Evolutionary conservation across 306 rosid genomes (phyloP), one percentile per base, ranked within the genome.

Genomic region (Potentilla sterilis): DNA sequence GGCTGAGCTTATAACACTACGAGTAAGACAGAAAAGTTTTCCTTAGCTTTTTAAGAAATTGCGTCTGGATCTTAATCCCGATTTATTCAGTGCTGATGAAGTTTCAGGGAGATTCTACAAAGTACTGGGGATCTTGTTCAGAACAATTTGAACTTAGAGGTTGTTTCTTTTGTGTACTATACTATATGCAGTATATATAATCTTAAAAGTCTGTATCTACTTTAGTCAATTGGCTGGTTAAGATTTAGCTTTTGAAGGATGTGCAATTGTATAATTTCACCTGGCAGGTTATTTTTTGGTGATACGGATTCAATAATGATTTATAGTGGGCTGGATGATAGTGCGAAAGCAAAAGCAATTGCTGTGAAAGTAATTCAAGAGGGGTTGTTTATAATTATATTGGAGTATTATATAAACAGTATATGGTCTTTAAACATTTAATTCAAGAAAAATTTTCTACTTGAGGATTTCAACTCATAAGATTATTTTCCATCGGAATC

Each of bases 231-330:
- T 84, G 79, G 22, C 64, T 52, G 69, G 10, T 51, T 9, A 72
- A 18, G 77, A 34, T 75, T 65, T 76, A 68, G 57, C 55, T 77
- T 79, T 82, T 75, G 74, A 68, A 64, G 78, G 75, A 57, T 63
- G 69, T 38, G 69, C 46, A n/a, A 18, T 44, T 6, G 12, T 37
- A 35, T 65, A 59, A n/a, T 81, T 81, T 68, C 80, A 59, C 75
- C 67, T 69, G 59, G 70, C 79, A 95, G 99, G 97, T n/a, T 95
- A 61, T 92, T 95, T 61, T 95, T 92, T 72, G 98, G 98, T 4
- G 98, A 95, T 75, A 95, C 98, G 10, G 98, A 92, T 88, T 95
- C 98, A 78, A 95, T 95, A 67, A 95, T 95, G 98, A 88, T 95
- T 84, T 86, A 92, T 82, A 95, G 97, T 70, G 97, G 99, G 43